Percentiles rank a stretch among this genome's conserved stretches.
Evolutionary conservation across 306 rosid genomes (phyloP).

Genomic region (Begonia loranthoides): DNA sequence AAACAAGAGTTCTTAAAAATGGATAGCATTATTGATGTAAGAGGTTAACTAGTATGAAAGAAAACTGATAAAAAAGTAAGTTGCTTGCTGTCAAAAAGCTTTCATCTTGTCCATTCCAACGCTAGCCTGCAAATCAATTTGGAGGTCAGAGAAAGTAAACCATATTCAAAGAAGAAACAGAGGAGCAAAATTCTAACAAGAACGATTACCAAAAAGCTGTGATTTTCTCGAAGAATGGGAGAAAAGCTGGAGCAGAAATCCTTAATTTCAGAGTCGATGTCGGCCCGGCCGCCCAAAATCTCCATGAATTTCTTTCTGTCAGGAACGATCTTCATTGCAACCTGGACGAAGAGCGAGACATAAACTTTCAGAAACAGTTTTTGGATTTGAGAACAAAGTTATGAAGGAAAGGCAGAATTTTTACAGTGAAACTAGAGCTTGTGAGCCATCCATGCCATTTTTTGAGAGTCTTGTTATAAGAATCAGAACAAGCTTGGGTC

Average conservation of each 20-base stretch:
- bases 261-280: slow-evolving; percentile 30
- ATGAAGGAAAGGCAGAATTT: slow-evolving; percentile 2
- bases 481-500: slow-evolving; percentile 59
- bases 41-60: too few relatives aligned
- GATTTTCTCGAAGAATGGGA: slow-evolving; percentile 47
- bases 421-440: slow-evolving; percentile 57
- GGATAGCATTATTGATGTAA: too few relatives aligned
- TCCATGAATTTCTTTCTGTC: slow-evolving; percentile 66
- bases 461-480: slow-evolving; percentile 48
- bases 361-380: too few relatives aligned
- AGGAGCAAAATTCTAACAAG: neutral
- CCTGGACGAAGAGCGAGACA: slow-evolving; percentile 12
- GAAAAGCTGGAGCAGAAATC: slow-evolving; percentile 32
- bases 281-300: slow-evolving; percentile 35
- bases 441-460: slow-evolving; percentile 75
- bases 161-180: neutral
- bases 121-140: slow-evolving; percentile 4
- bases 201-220: slow-evolving; percentile 40
- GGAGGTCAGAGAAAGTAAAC: neutral
- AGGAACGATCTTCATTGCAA: slow-evolving; percentile 65
- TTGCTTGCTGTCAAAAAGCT: slow-evolving; percentile 7
- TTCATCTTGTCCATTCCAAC: slow-evolving; percentile 11
- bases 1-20: too few relatives aligned
- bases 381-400: too few relatives aligned
- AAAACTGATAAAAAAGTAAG: neutral